phyloP scores from a whole-genome alignment of 1,139 yeast species.

The Saccharomyces hybrid region DNA sequence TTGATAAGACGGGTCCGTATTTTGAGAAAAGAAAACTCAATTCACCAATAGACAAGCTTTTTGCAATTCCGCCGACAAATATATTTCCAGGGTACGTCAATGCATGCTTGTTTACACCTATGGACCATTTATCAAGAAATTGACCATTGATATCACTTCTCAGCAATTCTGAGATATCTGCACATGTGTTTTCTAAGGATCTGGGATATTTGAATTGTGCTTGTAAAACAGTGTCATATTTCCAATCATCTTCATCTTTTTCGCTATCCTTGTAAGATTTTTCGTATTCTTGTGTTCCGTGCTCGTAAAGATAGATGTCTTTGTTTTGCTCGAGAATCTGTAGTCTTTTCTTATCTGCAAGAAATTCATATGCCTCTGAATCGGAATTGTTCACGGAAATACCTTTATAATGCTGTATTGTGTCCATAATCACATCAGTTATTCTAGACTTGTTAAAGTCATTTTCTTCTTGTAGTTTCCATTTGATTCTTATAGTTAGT shows the following conservation, averaged over 20 bases:
- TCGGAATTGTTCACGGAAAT: conserved; percentile 15
- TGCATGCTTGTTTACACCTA: conserved; percentile 33
- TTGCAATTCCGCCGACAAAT: conserved; percentile 45
- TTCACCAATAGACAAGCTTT: conserved; percentile 37
- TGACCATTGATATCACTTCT: conserved; percentile 1
- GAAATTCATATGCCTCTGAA: conserved; percentile 28
- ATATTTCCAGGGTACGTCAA: conserved; percentile 60
- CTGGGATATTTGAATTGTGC: conserved; percentile 24
- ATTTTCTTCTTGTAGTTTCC: conserved; percentile 9
- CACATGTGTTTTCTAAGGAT: conserved; percentile 6
- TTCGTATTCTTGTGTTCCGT: conserved; percentile 17
- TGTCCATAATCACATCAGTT: conserved; percentile 9
- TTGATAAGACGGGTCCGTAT: conserved; percentile 39
- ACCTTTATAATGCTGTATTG: conserved; percentile 17
- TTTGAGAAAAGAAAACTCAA: conserved; percentile 35
- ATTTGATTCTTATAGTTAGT: conserved; percentile 23
- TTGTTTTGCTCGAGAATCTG: conserved; percentile 16
- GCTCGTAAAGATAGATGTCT: conserved; percentile 21
- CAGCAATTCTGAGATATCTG: neutral
- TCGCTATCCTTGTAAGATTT: conserved; percentile 8
- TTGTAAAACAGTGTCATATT: conserved; percentile 25
- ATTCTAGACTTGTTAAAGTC: conserved; percentile 8
- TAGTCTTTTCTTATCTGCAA: conserved; percentile 21
- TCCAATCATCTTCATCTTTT: conserved; percentile 11
- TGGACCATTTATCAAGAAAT: conserved; percentile 23